These are phyloP conservation scores for Schwanniomyces polymorphus DNA, from an alignment of 805 yeast genomes.

Conservation along the genomic window DNA sequence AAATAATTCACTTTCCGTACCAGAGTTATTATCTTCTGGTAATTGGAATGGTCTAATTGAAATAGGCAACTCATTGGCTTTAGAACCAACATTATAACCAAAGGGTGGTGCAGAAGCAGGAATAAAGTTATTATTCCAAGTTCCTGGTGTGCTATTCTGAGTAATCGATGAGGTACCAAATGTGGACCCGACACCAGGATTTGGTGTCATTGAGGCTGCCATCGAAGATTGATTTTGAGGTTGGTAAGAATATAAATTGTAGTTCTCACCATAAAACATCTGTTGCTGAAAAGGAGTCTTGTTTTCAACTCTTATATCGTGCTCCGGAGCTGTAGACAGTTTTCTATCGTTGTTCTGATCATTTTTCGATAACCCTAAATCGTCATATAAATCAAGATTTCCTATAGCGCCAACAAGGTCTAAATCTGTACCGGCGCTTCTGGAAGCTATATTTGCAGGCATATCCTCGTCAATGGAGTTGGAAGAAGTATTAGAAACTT, in stretches of 20 bases:
- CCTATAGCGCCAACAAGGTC: constrained; percentile 52
- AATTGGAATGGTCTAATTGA: constrained; percentile 24
- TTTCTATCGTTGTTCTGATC: not conserved
- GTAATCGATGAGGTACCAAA: constrained; percentile 15
- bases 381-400: constrained; percentile 46
- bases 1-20: constrained; percentile 1
- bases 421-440: constrained; percentile 18
- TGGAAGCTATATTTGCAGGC: constrained; percentile 2
- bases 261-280: constrained; percentile 6
- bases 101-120: constrained; percentile 42
- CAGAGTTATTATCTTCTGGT: constrained; percentile 17
- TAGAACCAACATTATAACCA: constrained; percentile 10
- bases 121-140: constrained; percentile 33
- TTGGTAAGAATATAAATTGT: constrained; percentile 5
- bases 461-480: constrained; percentile 9
- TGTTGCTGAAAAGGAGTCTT: constrained; percentile 4
- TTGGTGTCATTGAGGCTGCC: constrained; percentile 32
- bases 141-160: constrained; percentile 33
- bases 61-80: constrained; percentile 7
- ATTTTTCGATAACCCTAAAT: constrained; percentile 16
- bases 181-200: constrained; percentile 18
- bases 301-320: not conserved
- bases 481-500: constrained; percentile 7
- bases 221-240: constrained; percentile 24
- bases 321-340: not conserved